Base-by-base conservation (phyloP, 2,329 filamentous ascomycete genomes). In the Fusarium pininemorale region DNA sequence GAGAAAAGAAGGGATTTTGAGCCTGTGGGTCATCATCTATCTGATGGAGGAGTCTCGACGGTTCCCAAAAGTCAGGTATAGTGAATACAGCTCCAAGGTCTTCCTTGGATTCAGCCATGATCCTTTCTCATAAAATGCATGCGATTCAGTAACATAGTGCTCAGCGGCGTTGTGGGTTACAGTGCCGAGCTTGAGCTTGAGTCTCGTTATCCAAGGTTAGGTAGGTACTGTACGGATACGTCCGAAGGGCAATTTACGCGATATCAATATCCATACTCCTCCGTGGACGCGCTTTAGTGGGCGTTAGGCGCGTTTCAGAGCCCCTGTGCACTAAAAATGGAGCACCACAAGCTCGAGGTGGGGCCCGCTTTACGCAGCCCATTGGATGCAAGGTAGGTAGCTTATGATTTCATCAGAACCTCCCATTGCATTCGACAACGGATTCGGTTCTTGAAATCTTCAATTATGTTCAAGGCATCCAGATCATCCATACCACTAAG, bases 31-130 rank as follows among this genome's bases (percentile, higher is more conserved):
- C 72, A 39, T 56, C 58, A 28, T 66, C 68, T 28, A 78, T 38
- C 53, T 79, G 70, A 13, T 85, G 81, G 42, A 88, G 81, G 80
- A 87, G 87, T 74, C 82, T 85, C 6, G 91, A 90, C 32, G 86
- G 82, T 63, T 84, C 84, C 87, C 88, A 90, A 69, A 93, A 87
- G 77, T 91, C 86, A 44, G 90, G 89, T 51, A 91, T 89, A 44
- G 88, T 87, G 78, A 94, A 94, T 38, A 91, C 86, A 78, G 91
- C 82, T 54, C 87, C 84, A 61, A 82, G 78, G 45, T 86, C 83
- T 68, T 85, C 81, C 69, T 85, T 81, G 60, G 85, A 80, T 69
- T 83, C 66, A 69, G 72, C 73, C 81, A 83, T 83, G 67, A 65
- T 79, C 32, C 15, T 38, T 60, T 38, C 62, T 22, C n/a, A 42